phyloP scores from a whole-genome alignment of 257 asterid species.

The Scutellaria baicalensis region DNA sequence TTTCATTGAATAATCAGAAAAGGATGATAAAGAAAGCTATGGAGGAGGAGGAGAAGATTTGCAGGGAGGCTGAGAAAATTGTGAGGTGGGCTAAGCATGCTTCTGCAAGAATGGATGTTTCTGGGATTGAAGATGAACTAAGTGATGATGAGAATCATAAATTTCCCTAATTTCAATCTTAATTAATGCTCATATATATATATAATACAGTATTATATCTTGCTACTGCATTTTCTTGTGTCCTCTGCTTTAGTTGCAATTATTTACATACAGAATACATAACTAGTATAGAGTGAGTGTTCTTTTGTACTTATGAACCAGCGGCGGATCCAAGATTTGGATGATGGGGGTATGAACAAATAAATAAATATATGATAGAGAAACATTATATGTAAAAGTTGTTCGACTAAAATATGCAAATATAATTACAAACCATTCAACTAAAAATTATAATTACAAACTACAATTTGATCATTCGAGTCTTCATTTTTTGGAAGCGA shows the following conservation, averaged over 20 bases:
- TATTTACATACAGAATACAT: not conserved
- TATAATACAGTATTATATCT: not conserved
- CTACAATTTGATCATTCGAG: too few relatives aligned
- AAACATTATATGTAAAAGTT: too few relatives aligned
- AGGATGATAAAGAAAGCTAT: constrained; percentile 58
- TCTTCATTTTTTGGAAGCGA: too few relatives aligned
- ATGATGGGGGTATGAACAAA: too few relatives aligned
- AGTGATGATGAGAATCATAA: constrained; percentile 39
- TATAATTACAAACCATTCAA: too few relatives aligned
- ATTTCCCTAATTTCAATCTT: constrained; percentile 17
- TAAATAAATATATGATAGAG: too few relatives aligned
- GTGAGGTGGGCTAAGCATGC: constrained; percentile 89
- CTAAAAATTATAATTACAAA: too few relatives aligned
- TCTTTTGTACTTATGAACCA: not conserved
- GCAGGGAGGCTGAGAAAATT: constrained; percentile 80
- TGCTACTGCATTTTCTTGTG: not conserved
- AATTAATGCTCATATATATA: too few relatives aligned
- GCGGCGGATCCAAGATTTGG: too few relatives aligned
- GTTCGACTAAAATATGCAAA: too few relatives aligned
- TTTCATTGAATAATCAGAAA: constrained; percentile 36
- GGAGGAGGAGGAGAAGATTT: constrained; percentile 68
- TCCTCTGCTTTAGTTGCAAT: not conserved
- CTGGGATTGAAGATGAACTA: constrained; percentile 46
- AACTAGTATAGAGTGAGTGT: not conserved
- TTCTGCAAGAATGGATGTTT: constrained; percentile 65